Base-by-base conservation (phyloP, 345 rosid genomes). In the Gossypium bickii region DNA sequence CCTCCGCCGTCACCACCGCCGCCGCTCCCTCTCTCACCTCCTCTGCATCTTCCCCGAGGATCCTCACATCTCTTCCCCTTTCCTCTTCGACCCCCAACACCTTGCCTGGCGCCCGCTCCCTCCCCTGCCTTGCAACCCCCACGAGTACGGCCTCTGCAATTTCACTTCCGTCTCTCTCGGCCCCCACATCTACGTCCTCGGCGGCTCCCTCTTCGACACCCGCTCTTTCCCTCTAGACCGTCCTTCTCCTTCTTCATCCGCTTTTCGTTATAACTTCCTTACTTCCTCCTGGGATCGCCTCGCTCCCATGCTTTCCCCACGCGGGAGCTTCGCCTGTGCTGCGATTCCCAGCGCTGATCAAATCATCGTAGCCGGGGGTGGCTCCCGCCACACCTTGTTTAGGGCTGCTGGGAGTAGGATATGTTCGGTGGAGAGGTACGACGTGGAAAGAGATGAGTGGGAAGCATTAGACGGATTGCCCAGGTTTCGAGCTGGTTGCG, bases 261-360 rank as follows among this genome's bases (percentile, higher is more conserved):
- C 83, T 3, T 89, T 88, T 79, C 88, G 97, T 3, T 94, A 81
- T 76, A 77, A 82, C 77, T 89, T 94, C 80, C 67, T 79, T 43
- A 82, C 81, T 9, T 83, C 78, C 55, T 34, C 79, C 8, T 94
- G 98, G 98, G 90, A 90, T 29, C 75, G 83, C 43, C 85, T 90
- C 20, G 78, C 93, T 6, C 91, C 97, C 17, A 94, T 94, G 97
- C 68, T 89, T 44, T 84, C 90, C 44, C 96, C 96, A 0, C 89
- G 97, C 1, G 97, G 98, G n/a, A 92, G 97, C 79, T 93, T 94
- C 53, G 98, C 97, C 4, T 92, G 98, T 64, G 89, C 83, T 3
- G 90, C 86, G 0, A 69, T 87, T 6, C 84, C 86, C 3, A 74
- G 78, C 16, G 53, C 62, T 1, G 83, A 82, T 45, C 82, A 85